These are phyloP conservation scores for Beauveria medogensis DNA, from an alignment of 2,329 filamentous ascomycete genomes.

Conservation along the genomic window DNA sequence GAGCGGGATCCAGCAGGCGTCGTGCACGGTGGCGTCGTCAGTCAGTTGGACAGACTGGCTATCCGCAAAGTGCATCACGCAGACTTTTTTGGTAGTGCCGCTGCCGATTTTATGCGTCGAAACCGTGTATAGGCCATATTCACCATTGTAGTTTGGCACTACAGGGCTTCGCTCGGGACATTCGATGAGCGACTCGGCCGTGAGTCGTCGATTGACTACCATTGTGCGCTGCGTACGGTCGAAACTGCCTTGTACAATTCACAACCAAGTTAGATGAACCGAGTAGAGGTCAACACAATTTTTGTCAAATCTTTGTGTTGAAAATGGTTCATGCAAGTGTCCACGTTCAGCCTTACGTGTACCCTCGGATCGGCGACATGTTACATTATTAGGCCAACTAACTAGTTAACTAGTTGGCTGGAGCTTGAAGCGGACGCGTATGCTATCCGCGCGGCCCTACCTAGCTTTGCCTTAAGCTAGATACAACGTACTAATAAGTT, in stretches of 20 bases:
- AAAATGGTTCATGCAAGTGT: background rate
- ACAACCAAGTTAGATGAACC: background rate
- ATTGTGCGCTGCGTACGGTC: background rate
- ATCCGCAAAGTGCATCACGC: slow-evolving; percentile 25
- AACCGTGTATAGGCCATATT: slow-evolving; percentile 33
- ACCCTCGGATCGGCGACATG: background rate
- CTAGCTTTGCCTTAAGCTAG: too few species aligned
- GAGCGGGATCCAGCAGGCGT: slow-evolving; percentile 29
- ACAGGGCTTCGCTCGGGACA: slow-evolving; percentile 24
- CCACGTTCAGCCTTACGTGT: slow-evolving; percentile 4
- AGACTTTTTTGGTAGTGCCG: slow-evolving; percentile 23
- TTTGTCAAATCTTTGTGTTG: background rate
- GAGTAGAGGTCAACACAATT: background rate
- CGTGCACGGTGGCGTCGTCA: slow-evolving; percentile 21
- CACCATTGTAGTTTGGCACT: slow-evolving; percentile 32
- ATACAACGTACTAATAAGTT: too few species aligned
- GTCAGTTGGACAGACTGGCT: slow-evolving; percentile 20
- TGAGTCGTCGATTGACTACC: slow-evolving; percentile 17
- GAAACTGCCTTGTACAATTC: background rate
- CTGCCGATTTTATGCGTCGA: slow-evolving; percentile 27
- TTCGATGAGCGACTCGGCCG: slow-evolving; percentile 24
- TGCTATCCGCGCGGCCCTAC: slow-evolving; percentile 4
- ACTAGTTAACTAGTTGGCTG: background rate
- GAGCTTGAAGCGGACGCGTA: slow-evolving; percentile 3
- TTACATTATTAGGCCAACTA: background rate